Evolutionary conservation across 2,329 filamentous ascomycete species (phyloP).

Genomic region (Nemania diffusa): DNA sequence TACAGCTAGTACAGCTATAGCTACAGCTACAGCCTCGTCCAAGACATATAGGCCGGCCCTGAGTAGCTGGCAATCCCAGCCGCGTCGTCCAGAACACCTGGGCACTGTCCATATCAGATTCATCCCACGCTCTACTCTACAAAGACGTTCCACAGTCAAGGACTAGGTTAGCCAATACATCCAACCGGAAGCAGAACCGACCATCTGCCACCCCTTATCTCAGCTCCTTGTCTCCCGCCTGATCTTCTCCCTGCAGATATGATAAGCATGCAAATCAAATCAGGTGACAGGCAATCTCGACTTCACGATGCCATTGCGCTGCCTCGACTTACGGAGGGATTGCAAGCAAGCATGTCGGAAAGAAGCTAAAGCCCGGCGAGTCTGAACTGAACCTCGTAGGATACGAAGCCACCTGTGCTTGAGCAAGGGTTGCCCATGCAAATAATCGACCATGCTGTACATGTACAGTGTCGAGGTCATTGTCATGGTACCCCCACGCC

Average conservation of each 20-base stretch:
- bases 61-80: slow-evolving; percentile 6
- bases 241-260: slow-evolving; percentile 34
- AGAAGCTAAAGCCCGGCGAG: neutral
- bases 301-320: slow-evolving; percentile 27
- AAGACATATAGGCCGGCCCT: neutral
- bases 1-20: neutral
- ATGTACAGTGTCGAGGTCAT: neutral
- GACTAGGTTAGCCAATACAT: slow-evolving; percentile 3
- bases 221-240: slow-evolving; percentile 31
- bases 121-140: slow-evolving; percentile 26
- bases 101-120: neutral
- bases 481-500: slow-evolving; percentile 30
- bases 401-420: neutral
- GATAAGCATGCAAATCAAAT: slow-evolving; percentile 30
- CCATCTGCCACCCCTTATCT: slow-evolving; percentile 33
- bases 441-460: no score
- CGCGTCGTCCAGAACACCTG: no score
- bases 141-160: slow-evolving; percentile 29
- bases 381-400: neutral
- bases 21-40: slow-evolving; percentile 18
- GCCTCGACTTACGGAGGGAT: neutral
- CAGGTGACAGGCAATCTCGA: slow-evolving; percentile 32
- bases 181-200: slow-evolving; percentile 38
- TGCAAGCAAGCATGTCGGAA: neutral
- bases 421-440: slow-evolving; percentile 23